A percentile compares a stretch with the other conserved stretches of the same genome.
These are phyloP conservation scores for Neoboletus brunneissimus DNA, from an alignment of 768 basidiomycete species.

Conservation along the genomic window DNA sequence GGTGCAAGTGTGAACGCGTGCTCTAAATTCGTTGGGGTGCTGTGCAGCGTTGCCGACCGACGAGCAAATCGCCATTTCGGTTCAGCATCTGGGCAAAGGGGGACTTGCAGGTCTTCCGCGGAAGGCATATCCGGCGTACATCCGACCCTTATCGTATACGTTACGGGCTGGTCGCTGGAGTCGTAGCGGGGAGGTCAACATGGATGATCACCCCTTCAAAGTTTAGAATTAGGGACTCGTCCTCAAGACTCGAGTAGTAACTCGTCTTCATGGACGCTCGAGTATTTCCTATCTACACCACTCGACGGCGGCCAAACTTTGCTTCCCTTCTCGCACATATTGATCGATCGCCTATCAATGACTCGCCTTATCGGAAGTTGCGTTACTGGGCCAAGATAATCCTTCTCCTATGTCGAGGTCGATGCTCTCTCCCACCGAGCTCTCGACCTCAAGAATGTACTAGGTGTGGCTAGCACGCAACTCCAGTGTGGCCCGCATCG, in stretches of 20 bases:
- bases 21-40: constrained; percentile 1
- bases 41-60: neutral
- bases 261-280: no score
- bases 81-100: constrained; percentile 8
- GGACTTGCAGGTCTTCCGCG: neutral
- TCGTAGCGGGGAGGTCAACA: neutral
- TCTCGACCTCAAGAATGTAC: neutral
- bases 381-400: no score
- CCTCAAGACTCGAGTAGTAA: no score
- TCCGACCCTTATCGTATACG: neutral
- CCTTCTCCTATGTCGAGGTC: neutral
- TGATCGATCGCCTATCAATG: neutral
- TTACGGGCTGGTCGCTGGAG: neutral
- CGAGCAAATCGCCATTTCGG: neutral
- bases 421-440: neutral
- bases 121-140: neutral
- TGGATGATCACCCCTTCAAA: no score
- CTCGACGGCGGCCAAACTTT: neutral
- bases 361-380: neutral
- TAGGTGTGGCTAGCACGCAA: neutral
- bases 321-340: neutral
- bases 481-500: neutral
- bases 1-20: neutral
- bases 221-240: no score
- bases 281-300: neutral